These are phyloP conservation scores for Tylopilus subfusipes DNA, from an alignment of 768 basidiomycete genomes.

Conservation along the genomic window DNA sequence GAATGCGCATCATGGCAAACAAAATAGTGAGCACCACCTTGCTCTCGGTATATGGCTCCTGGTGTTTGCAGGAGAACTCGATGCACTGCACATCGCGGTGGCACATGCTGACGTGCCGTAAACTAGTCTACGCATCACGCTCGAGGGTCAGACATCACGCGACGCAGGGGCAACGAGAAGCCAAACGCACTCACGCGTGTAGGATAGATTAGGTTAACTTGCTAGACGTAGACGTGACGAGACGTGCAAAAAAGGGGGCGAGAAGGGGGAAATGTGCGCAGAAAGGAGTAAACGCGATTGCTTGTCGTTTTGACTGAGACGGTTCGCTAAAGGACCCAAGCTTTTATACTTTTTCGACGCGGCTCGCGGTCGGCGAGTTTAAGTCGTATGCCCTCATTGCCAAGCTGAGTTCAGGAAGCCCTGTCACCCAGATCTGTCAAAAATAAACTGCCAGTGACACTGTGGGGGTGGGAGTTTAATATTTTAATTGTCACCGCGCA, in stretches of 20 bases:
- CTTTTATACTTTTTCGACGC: neutral
- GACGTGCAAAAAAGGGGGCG: neutral
- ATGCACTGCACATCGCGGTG: conserved; percentile 39
- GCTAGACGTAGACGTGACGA: conserved; percentile 1
- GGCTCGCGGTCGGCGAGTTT: neutral
- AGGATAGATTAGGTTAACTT: conserved; percentile 22
- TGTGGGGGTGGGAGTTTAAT: neutral
- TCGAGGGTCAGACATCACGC: conserved; percentile 11
- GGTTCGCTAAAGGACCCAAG: neutral
- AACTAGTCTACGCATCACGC: conserved; percentile 5
- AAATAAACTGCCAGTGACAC: no score
- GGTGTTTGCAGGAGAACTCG: conserved; percentile 39
- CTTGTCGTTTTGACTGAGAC: neutral
- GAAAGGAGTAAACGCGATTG: neutral
- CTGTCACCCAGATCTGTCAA: conserved; percentile 4
- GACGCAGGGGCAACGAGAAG: neutral
- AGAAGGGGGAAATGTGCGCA: neutral
- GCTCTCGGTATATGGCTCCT: conserved; percentile 27
- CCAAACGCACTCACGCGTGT: conserved; percentile 14
- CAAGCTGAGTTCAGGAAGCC: neutral
- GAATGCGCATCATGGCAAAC: no score
- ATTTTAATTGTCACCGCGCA: neutral
- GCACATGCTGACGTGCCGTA: conserved; percentile 36
- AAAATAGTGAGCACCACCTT: conserved; percentile 23
- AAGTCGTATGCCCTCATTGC: neutral